Evolutionary conservation across 1,284 basidiomycete genomes (phyloP).

Genomic region (Schizophyllum commune): DNA sequence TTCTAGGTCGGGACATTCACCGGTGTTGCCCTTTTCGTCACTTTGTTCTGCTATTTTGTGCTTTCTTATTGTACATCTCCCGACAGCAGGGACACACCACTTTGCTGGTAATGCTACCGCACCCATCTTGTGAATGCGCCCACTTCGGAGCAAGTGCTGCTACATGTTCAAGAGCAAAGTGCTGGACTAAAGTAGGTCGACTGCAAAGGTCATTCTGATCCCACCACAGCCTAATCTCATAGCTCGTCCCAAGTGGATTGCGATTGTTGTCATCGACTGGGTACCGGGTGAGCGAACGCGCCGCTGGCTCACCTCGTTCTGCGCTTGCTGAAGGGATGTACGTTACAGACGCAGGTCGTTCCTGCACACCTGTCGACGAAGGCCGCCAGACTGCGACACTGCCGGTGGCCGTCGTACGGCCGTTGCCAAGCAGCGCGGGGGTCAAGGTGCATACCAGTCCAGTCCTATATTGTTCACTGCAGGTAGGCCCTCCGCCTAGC

Average conservation of each 20-base stretch:
- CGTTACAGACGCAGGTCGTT: not conserved
- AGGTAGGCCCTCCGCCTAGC: not conserved
- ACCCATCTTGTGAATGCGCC: no score
- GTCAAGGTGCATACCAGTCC: not conserved
- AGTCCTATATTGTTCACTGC: no score
- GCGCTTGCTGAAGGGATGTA: not conserved
- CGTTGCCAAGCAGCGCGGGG: not conserved
- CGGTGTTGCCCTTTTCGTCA: conserved; percentile 13
- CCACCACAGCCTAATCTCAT: no score
- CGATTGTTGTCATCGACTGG: no score
- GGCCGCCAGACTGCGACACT: not conserved
- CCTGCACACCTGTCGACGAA: not conserved
- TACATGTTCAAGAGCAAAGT: no score
- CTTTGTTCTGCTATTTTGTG: not conserved
- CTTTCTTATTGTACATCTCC: not conserved
- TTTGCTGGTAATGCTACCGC: not conserved
- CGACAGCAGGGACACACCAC: not conserved
- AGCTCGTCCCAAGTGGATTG: no score
- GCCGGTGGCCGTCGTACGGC: not conserved
- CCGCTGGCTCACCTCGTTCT: not conserved
- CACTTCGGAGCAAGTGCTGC: no score
- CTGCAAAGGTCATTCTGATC: not conserved
- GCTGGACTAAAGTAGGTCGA: not conserved
- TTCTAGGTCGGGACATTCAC: conserved; percentile 35
- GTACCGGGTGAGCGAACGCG: not conserved